Evolutionary conservation across 306 rosid species (phyloP).

Genomic region (Mimosa bimucronata): DNA sequence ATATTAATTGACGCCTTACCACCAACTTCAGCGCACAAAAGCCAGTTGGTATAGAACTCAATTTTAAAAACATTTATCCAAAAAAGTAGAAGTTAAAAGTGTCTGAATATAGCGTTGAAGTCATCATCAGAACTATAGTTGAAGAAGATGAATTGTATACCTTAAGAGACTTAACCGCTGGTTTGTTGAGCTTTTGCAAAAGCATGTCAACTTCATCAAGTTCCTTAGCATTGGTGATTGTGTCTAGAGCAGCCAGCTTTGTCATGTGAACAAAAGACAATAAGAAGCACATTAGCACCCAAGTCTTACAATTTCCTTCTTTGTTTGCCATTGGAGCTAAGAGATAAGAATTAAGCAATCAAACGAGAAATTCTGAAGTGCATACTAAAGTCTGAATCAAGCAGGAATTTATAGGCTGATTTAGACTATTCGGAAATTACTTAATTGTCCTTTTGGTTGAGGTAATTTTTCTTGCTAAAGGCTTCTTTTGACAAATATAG

Average conservation of each 20-base stretch:
- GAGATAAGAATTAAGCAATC: background rate
- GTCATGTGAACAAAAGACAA: background rate
- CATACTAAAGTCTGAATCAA: background rate
- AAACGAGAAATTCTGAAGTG: background rate
- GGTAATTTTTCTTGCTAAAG: background rate
- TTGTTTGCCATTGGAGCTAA: background rate
- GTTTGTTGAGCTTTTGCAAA: too few relatives aligned
- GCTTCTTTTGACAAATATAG: too few relatives aligned
- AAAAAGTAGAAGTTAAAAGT: background rate
- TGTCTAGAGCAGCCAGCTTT: background rate
- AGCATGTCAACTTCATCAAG: background rate
- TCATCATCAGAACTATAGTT: background rate
- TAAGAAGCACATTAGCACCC: background rate
- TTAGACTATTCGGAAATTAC: background rate
- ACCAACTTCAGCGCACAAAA: too few relatives aligned
- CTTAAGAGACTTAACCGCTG: background rate
- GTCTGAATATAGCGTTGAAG: too few relatives aligned
- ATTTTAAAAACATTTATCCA: slow-evolving; percentile 17
- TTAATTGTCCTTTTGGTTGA: background rate
- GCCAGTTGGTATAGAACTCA: background rate
- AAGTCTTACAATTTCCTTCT: background rate
- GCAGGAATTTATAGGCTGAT: background rate
- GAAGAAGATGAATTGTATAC: background rate
- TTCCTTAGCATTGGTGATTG: background rate
- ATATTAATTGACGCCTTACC: too few relatives aligned